Percentiles rank a stretch among this genome's conserved stretches.
phyloP scores from a whole-genome alignment of 257 asterid genomes.

The Plectranthus barbatus region DNA sequence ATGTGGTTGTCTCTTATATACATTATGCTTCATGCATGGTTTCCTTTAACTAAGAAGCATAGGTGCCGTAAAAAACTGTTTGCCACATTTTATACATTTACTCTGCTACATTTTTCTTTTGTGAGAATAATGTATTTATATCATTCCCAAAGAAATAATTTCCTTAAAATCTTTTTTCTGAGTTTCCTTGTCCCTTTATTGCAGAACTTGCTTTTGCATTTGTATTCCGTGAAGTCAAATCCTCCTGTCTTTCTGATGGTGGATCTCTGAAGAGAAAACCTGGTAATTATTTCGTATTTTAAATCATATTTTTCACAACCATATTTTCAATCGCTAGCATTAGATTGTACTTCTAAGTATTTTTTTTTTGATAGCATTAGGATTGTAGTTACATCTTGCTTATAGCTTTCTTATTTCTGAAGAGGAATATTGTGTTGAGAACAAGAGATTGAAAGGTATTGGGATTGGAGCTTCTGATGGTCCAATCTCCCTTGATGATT shows the following conservation, averaged over 20 bases:
- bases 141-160: not conserved
- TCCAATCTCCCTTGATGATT: conserved; percentile 92
- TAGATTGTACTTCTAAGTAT: too few species aligned
- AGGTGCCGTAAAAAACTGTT: not conserved
- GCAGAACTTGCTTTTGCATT: conserved; percentile 81
- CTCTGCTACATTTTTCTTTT: conserved; percentile 7
- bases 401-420: conserved; percentile 16
- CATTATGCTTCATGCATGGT: not conserved
- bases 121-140: not conserved
- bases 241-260: conserved; percentile 30
- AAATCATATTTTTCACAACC: not conserved
- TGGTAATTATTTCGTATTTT: conserved; percentile 37
- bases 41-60: not conserved
- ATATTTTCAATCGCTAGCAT: too few species aligned
- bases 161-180: not conserved
- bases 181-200: conserved; percentile 17
- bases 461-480: conserved; percentile 92
- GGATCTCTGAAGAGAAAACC: conserved; percentile 72
- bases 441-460: conserved; percentile 84
- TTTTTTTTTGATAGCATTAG: not conserved
- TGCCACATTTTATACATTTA: not conserved
- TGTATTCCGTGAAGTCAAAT: conserved; percentile 78
- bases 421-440: conserved; percentile 67
- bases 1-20: not conserved
- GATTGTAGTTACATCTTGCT: conserved; percentile 12